Evolutionary conservation across 306 rosid genomes (phyloP).

Genomic region (Ceratonia siliqua): DNA sequence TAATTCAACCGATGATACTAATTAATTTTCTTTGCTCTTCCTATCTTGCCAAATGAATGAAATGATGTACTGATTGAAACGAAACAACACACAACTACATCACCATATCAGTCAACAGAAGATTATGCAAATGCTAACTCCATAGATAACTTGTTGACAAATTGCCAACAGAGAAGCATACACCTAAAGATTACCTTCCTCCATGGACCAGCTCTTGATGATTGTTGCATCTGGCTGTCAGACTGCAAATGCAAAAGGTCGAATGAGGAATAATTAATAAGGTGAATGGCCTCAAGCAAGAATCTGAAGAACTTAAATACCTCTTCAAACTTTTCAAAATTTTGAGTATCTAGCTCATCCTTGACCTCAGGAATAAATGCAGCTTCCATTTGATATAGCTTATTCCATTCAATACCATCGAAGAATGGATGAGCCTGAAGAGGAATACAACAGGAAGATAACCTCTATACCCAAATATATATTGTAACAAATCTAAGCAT

Average conservation of each 20-base stretch:
- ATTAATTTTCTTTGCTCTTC: constrained; percentile 22
- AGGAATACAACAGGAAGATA: constrained; percentile 48
- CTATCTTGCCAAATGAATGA: constrained; percentile 6
- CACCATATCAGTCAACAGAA: constrained; percentile 35
- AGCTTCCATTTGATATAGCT: constrained; percentile 91
- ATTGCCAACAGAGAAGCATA: constrained; percentile 19
- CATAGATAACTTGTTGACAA: constrained; percentile 6
- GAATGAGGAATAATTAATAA: constrained; percentile 34
- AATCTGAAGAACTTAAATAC: constrained; percentile 43
- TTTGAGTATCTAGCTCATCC: constrained; percentile 94
- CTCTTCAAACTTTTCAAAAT: constrained; percentile 98
- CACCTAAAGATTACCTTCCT: constrained; percentile 71
- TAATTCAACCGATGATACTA: constrained; percentile 16
- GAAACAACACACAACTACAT: constrained; percentile 20
- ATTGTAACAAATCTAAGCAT: constrained; percentile 43
- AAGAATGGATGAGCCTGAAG: constrained; percentile 84
- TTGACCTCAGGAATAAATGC: constrained; percentile 97
- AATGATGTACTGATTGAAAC: constrained; percentile 2
- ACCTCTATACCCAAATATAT: constrained; percentile 39
- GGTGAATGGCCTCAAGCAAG: constrained; percentile 24
- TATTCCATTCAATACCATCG: constrained; percentile 74
- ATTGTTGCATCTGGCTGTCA: constrained; percentile 60
- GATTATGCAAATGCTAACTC: constrained; percentile 19
- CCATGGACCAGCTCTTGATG: constrained; percentile 89
- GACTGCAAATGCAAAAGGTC: constrained; percentile 53